These are phyloP conservation scores for Boletus sensibilis DNA, from an alignment of 768 basidiomycete species.

Conservation along the genomic window DNA sequence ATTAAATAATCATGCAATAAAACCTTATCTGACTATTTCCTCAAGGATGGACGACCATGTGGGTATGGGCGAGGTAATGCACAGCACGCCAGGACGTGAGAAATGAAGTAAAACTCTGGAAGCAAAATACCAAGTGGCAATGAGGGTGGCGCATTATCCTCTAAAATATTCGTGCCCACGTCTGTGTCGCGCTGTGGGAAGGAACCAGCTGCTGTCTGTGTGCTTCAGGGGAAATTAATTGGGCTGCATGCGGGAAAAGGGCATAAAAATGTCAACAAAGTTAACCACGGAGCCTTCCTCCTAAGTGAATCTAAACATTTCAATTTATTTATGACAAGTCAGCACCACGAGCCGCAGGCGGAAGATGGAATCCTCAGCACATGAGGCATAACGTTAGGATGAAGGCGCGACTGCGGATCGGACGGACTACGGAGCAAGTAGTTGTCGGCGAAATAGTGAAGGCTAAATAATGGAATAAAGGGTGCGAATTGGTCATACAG, in stretches of 20 bases:
- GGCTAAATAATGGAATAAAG: background rate
- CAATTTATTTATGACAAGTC: constrained; percentile 2
- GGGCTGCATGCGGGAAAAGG: background rate
- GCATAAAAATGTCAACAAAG: constrained; percentile 1
- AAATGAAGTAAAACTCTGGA: constrained; percentile 8
- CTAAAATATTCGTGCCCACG: constrained; percentile 6
- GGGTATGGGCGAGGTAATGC: constrained; percentile 13
- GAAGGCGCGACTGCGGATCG: constrained; percentile 1
- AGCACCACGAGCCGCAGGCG: constrained; percentile 1
- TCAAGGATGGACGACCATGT: constrained; percentile 12
- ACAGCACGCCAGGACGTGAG: constrained; percentile 18
- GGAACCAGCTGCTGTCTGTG: background rate
- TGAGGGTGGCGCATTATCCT: background rate
- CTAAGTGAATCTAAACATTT: constrained; percentile 2
- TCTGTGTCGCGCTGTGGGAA: constrained; percentile 14
- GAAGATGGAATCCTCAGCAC: constrained; percentile 3
- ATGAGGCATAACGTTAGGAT: constrained; percentile 8
- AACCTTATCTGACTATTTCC: constrained; percentile 20
- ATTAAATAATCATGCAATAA: constrained; percentile 19
- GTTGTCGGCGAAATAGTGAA: background rate
- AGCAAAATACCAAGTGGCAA: background rate
- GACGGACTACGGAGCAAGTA: constrained; percentile 1
- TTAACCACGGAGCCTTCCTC: background rate
- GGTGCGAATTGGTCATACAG: constrained; percentile 1
- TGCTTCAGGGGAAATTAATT: background rate